Conservation (phyloP, 2,329 filamentous ascomycete genomes). For the Akanthomyces lecanii region DNA sequence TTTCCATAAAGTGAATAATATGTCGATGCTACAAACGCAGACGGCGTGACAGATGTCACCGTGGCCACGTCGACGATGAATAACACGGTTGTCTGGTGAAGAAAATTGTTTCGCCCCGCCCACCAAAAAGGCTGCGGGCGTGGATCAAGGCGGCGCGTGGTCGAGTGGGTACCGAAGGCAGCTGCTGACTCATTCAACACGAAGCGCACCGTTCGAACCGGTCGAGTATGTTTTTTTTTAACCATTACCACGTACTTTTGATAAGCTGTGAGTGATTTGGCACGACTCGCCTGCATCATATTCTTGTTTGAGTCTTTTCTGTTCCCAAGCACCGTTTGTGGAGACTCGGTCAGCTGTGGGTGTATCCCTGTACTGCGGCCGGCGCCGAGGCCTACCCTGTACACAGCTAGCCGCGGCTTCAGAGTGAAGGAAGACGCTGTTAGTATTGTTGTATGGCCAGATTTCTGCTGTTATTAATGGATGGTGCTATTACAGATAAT, state of each 20-base stretch:
- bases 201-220: conserved; percentile 13
- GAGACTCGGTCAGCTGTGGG: conserved; percentile 1
- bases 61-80: background rate
- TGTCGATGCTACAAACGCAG: background rate
- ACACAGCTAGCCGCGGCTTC: background rate
- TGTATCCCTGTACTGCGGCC: background rate
- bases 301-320: too few species aligned
- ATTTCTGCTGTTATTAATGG: too few species aligned
- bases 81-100: conserved; percentile 13
- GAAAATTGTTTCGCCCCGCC: conserved; percentile 11
- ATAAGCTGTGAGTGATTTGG: too few species aligned
- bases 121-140: background rate
- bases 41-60: background rate
- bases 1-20: background rate
- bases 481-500: too few species aligned
- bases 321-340: background rate
- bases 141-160: background rate
- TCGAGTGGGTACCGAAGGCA: conserved; percentile 7
- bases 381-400: conserved; percentile 7
- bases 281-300: too few species aligned
- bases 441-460: too few species aligned
- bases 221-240: background rate
- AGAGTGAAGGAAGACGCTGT: too few species aligned
- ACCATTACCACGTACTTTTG: background rate
- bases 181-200: conserved; percentile 11